Percentiles rank a stretch among this genome's conserved stretches.
phyloP scores from a whole-genome alignment of 768 basidiomycete species.

The Piloderma croceum region DNA sequence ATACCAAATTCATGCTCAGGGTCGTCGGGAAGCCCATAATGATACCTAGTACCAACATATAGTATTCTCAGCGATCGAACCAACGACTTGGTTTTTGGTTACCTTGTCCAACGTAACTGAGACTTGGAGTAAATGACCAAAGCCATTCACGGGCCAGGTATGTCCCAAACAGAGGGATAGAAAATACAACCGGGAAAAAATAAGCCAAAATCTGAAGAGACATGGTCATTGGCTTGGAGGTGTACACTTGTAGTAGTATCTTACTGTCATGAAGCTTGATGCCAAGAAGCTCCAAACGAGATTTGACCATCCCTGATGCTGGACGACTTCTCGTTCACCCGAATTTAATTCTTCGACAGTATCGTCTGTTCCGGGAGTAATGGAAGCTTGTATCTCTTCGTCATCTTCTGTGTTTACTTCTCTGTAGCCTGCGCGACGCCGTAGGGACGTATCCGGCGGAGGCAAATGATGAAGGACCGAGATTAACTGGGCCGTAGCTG shows the following conservation, averaged over 20 bases:
- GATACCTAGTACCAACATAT: slow-evolving; percentile 50
- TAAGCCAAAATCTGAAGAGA: slow-evolving; percentile 67
- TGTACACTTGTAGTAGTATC: slow-evolving; percentile 16
- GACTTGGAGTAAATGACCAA: slow-evolving; percentile 89
- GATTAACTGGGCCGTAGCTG: slow-evolving; percentile 92
- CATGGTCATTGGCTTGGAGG: background rate
- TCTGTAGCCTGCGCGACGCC: slow-evolving; percentile 53
- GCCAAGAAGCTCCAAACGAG: slow-evolving; percentile 74
- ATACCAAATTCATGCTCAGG: slow-evolving; percentile 83
- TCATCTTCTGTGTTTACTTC: slow-evolving; percentile 13
- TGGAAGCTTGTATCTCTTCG: background rate
- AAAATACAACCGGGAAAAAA: slow-evolving; percentile 84
- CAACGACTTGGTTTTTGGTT: background rate
- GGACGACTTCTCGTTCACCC: slow-evolving; percentile 44
- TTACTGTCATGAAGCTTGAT: slow-evolving; percentile 72
- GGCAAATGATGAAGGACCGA: slow-evolving; percentile 80
- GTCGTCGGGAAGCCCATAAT: slow-evolving; percentile 98
- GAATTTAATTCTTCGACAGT: slow-evolving; percentile 16
- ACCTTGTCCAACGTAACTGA: slow-evolving; percentile 92
- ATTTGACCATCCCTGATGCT: slow-evolving; percentile 70
- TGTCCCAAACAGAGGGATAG: slow-evolving; percentile 79
- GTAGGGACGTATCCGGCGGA: slow-evolving; percentile 54
- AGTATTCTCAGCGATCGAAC: background rate
- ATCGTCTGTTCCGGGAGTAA: slow-evolving; percentile 27
- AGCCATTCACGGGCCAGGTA: slow-evolving; percentile 84